Evolutionary conservation across 257 asterid genomes (phyloP).

Genomic region (Ballota nigra): DNA sequence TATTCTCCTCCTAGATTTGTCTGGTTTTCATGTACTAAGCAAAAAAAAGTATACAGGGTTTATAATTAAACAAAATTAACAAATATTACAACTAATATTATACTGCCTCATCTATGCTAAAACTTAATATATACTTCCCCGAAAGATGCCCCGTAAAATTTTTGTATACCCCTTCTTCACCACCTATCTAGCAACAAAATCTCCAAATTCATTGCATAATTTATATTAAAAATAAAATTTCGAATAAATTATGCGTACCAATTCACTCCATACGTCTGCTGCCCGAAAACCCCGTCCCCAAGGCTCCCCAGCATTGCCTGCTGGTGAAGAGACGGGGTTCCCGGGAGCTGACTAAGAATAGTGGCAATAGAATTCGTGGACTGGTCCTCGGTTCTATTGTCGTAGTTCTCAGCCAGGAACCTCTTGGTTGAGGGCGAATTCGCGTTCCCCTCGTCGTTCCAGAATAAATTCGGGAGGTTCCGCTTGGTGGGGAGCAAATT

Average conservation of each 20-base stretch:
- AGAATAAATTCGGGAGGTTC: slow-evolving; percentile 33
- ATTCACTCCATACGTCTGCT: slow-evolving; percentile 34
- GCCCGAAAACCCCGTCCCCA: slow-evolving; percentile 62
- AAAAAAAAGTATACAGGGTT: slow-evolving; percentile 1
- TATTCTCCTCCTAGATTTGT: slow-evolving; percentile 13
- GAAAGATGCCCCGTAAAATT: slow-evolving; percentile 8
- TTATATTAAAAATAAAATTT: neutral
- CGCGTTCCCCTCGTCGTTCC: slow-evolving; percentile 45
- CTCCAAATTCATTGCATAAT: slow-evolving; percentile 8
- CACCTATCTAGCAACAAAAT: slow-evolving; percentile 23
- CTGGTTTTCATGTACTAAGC: slow-evolving; percentile 17
- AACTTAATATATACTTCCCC: slow-evolving; percentile 1
- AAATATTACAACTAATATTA: slow-evolving; percentile 26
- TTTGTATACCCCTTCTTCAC: slow-evolving; percentile 14
- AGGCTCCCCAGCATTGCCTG: slow-evolving; percentile 53
- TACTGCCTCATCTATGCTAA: slow-evolving; percentile 35
- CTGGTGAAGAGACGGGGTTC: slow-evolving; percentile 51
- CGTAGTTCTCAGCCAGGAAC: slow-evolving; percentile 35
- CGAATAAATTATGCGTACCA: slow-evolving; percentile 51
- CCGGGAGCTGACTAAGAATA: slow-evolving; percentile 60
- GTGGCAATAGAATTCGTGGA: slow-evolving; percentile 44
- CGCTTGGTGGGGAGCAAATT: slow-evolving; percentile 38
- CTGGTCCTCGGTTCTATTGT: slow-evolving; percentile 30
- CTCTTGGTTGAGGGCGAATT: slow-evolving; percentile 50
- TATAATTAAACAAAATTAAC: slow-evolving; percentile 19